Percentiles rank a stretch among this genome's conserved stretches.
These are phyloP conservation scores for Penicillium oxalicum DNA, from an alignment of 2,329 filamentous ascomycete genomes.

Conservation along the genomic window DNA sequence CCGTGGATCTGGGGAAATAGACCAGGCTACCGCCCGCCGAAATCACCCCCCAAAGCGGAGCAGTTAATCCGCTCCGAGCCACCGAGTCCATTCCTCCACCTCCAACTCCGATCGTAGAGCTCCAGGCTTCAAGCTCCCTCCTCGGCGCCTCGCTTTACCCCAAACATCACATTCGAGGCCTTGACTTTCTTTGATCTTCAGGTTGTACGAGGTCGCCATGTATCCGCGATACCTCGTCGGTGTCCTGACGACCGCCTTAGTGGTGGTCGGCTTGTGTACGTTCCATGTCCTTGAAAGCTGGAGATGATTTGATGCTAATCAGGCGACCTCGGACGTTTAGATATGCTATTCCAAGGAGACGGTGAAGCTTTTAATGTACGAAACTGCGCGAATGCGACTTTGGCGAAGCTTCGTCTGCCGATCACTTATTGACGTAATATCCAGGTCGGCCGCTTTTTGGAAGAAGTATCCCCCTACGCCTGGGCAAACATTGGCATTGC, in stretches of 20 bases:
- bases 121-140: constrained; percentile 14
- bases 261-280: constrained; percentile 75
- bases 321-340: constrained; percentile 44
- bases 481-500: constrained; percentile 89
- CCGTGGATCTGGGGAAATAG: constrained; percentile 28
- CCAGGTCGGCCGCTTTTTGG: constrained; percentile 86
- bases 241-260: constrained; percentile 61
- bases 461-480: constrained; percentile 85
- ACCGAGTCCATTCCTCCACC: constrained; percentile 17
- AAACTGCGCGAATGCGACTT: constrained; percentile 4
- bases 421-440: constrained; percentile 16
- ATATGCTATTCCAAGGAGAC: constrained; percentile 97
- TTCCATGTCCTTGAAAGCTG: constrained; percentile 8
- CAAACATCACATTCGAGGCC: constrained; percentile 10
- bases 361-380: constrained; percentile 92
- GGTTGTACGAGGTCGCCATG: constrained; percentile 48
- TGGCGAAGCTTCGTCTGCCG: neutral
- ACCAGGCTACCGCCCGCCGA: constrained; percentile 8
- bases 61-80: constrained; percentile 30
- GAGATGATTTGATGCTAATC: constrained; percentile 15
- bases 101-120: constrained; percentile 11
- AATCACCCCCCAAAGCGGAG: constrained; percentile 13
- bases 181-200: constrained; percentile 19
- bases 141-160: constrained; percentile 11
- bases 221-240: constrained; percentile 66